Base-by-base conservation (phyloP, 2,329 filamentous ascomycete genomes). In the Ophiocordyceps camponoti-rufipedis region DNA sequence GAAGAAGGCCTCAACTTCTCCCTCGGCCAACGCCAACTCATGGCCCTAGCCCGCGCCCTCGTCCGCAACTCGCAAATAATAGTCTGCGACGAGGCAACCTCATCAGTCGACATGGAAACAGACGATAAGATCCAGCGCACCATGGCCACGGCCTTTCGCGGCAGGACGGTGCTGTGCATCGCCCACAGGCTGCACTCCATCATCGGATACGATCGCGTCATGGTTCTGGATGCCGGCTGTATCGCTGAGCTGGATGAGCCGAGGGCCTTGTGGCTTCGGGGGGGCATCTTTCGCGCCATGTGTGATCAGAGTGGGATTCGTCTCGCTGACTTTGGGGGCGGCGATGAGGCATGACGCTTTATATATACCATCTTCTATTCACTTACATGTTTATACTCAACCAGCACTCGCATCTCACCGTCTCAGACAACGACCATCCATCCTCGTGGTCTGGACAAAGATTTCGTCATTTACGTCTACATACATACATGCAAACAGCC, bases 1-100 rank as follows among this genome's bases (percentile, higher is more conserved):
- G 91, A 96, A 58, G 89, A 95, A 64, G 91, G 91, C 0, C 72
- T 94, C 49, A 96, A 96, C 63, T 95, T 94, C 68, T 94, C 86
- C 0, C 79, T 96, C 10, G 89, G 89, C 7, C 89, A 96, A 65
- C 78, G 91, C 3, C 91, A 96, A 62, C 75, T 96, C 43, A 94
- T 96, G 83, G 91, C 91, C 1, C 72, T 98, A 1, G 88, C 88
- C 0, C 80, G 91, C 1, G 91, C 91, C 0, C 75, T 98, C 2
- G 89, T 96, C 5, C 80, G 89, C 35, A 78, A 81, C 41, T 83
- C 81, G 1, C 85, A 83, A 54, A 95, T 96, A 63, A 95, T 96
- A 54, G 81, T 98, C 44, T 95, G 89, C 62, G 91, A 98, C 66
- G 91, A 98, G 63, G 91, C 91, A 1, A 98, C 91, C 0, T 86